Percentiles rank a stretch among this genome's conserved stretches.
These are phyloP conservation scores for Osmanthus fragrans DNA, from an alignment of 257 asterid species.

Conservation along the genomic window DNA sequence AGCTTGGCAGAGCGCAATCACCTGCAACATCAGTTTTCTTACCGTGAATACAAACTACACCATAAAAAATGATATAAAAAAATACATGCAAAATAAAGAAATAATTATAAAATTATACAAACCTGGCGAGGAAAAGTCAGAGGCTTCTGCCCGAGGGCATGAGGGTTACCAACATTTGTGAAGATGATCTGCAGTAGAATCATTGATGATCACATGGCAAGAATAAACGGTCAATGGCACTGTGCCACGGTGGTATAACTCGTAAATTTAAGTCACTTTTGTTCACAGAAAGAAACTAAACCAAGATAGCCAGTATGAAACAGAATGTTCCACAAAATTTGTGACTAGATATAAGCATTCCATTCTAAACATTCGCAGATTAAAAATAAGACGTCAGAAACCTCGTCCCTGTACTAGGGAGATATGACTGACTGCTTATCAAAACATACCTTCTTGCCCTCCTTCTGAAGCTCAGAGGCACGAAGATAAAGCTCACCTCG, in stretches of 20 bases:
- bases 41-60: constrained; percentile 7
- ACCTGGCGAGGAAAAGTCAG: constrained; percentile 98
- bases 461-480: constrained; percentile 99
- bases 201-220: neutral
- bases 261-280: constrained; percentile 5
- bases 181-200: constrained; percentile 67
- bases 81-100: neutral
- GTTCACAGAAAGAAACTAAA: neutral
- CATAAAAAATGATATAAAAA: neutral
- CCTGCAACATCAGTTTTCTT: constrained; percentile 44
- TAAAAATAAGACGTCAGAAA: neutral
- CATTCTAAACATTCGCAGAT: neutral
- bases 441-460: constrained; percentile 84
- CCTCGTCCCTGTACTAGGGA: neutral
- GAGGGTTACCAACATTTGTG: constrained; percentile 96
- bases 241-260: neutral
- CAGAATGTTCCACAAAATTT: neutral
- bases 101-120: neutral
- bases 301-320: neutral
- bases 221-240: neutral
- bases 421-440: neutral
- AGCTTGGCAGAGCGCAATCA: constrained; percentile 99
- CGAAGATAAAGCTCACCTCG: constrained; percentile 99
- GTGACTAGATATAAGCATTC: constrained; percentile 1
- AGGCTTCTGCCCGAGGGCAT: constrained; percentile 93